Conservation (phyloP, 768 basidiomycete genomes). For the Clavulina sp. region DNA sequence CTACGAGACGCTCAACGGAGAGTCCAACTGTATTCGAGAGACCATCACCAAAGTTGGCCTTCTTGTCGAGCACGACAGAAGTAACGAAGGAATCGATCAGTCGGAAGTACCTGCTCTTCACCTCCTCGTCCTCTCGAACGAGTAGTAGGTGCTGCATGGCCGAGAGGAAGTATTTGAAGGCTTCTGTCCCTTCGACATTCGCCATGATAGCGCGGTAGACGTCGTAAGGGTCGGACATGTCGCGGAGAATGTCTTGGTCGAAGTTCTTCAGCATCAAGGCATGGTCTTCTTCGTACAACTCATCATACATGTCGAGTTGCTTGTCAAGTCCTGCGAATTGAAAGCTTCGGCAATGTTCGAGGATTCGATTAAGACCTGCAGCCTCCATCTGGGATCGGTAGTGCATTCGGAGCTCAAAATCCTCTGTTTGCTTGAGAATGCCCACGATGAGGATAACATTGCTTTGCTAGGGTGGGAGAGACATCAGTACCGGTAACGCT, state of each 20-base stretch:
- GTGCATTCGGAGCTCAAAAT: constrained; percentile 70
- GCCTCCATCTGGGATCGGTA: constrained; percentile 81
- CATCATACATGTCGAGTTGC: constrained; percentile 43
- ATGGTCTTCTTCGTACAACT: constrained; percentile 58
- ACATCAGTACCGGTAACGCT: constrained; percentile 2
- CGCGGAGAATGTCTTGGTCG: constrained; percentile 56
- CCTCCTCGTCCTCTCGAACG: constrained; percentile 72
- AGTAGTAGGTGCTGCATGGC: constrained; percentile 87
- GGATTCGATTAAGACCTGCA: constrained; percentile 58
- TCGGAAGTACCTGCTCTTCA: constrained; percentile 76
- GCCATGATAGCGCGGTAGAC: constrained; percentile 67
- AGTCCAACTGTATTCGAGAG: constrained; percentile 74
- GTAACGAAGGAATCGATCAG: constrained; percentile 79
- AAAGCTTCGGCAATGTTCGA: constrained; percentile 51
- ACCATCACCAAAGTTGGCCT: constrained; percentile 41
- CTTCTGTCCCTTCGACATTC: constrained; percentile 62
- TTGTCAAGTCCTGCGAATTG: constrained; percentile 45
- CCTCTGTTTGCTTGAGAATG: constrained; percentile 47
- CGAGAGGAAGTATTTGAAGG: constrained; percentile 74
- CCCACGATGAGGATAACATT: constrained; percentile 60
- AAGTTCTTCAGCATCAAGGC: constrained; percentile 49
- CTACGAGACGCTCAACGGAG: constrained; percentile 75
- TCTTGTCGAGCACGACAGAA: constrained; percentile 85
- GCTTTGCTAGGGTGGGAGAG: constrained; percentile 17
- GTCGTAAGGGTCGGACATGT: constrained; percentile 67